Percentiles rank a stretch among this genome's conserved stretches.
These are phyloP conservation scores for Paraconiothyrium sp. DNA, from an alignment of 2,329 filamentous ascomycete species.

Conservation along the genomic window DNA sequence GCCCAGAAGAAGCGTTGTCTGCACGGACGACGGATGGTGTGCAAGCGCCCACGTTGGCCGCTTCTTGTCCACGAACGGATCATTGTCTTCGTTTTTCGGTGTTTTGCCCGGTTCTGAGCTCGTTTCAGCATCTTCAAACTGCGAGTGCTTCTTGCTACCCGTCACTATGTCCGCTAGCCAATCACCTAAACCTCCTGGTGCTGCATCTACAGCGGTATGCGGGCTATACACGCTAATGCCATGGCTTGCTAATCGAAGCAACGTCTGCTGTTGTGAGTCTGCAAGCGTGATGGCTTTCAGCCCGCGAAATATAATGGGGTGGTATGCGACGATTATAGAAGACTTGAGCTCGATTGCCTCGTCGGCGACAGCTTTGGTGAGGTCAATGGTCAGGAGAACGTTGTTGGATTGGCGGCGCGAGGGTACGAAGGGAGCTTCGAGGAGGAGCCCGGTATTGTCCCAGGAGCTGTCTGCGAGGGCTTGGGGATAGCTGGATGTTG, in stretches of 20 bases:
- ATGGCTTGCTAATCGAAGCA: constrained; percentile 82
- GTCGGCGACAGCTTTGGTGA: constrained; percentile 87
- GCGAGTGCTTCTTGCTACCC: constrained; percentile 55
- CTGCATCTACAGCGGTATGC: constrained; percentile 93
- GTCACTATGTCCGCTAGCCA: constrained; percentile 92
- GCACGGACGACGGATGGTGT: constrained; percentile 57
- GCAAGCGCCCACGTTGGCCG: constrained; percentile 56
- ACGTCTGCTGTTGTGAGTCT: constrained; percentile 85
- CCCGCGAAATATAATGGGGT: constrained; percentile 95
- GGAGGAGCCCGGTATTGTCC: constrained; percentile 90
- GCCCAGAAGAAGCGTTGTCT: constrained; percentile 48
- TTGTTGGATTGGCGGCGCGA: constrained; percentile 68
- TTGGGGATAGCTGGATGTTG: constrained; percentile 79
- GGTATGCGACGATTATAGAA: constrained; percentile 88
- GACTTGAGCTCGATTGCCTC: constrained; percentile 83
- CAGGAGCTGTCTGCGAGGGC: constrained; percentile 87
- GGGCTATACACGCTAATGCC: constrained; percentile 96
- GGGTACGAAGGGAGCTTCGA: constrained; percentile 72
- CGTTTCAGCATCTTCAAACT: constrained; percentile 16
- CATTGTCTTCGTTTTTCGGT: constrained; percentile 35
- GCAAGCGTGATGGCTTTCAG: constrained; percentile 86
- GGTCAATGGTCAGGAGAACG: constrained; percentile 85
- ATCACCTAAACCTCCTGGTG: constrained; percentile 84
- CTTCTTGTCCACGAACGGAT: constrained; percentile 50
- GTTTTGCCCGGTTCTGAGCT: constrained; percentile 10